Evolutionary conservation across 2,329 filamentous ascomycete genomes (phyloP).

Genomic region (Ustilaginoidea virens): DNA sequence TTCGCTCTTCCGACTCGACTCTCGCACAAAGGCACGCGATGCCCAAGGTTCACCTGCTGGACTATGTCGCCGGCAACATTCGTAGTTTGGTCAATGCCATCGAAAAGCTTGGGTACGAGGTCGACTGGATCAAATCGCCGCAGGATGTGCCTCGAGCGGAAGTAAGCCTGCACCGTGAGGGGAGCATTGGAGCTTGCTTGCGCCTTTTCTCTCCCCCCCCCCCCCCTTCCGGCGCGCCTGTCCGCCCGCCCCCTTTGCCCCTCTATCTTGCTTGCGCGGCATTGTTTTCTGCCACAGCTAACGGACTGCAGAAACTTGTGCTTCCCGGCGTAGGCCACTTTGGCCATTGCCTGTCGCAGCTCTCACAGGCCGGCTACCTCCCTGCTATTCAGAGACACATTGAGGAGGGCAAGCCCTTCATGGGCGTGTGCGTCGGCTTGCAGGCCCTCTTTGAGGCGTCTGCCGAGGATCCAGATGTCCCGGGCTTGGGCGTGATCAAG

Average conservation of each 20-base stretch:
- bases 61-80: slow-evolving; percentile 95
- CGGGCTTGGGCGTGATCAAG: slow-evolving; percentile 64
- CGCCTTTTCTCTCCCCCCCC: no score
- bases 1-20: not conserved
- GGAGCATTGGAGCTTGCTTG: no score
- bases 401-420: slow-evolving; percentile 83
- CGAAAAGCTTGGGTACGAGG: slow-evolving; percentile 82
- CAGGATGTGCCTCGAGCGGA: slow-evolving; percentile 74
- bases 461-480: slow-evolving; percentile 54
- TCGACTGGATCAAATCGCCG: slow-evolving; percentile 81
- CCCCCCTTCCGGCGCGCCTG: no score
- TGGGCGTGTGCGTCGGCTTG: slow-evolving; percentile 91
- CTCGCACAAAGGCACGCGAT: slow-evolving; percentile 27
- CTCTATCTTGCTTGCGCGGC: no score
- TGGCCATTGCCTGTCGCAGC: slow-evolving; percentile 81
- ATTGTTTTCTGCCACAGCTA: no score
- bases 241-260: no score
- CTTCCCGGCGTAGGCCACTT: slow-evolving; percentile 96
- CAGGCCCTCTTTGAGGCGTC: slow-evolving; percentile 85
- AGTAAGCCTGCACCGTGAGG: slow-evolving; percentile 40
- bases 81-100: slow-evolving; percentile 94
- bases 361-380: slow-evolving; percentile 67
- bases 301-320: slow-evolving; percentile 94
- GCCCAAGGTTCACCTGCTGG: slow-evolving; percentile 61
- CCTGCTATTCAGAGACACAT: slow-evolving; percentile 75